Conservation (phyloP, 106 monocot genomes). For the Dactylorhiza incarnata region DNA sequence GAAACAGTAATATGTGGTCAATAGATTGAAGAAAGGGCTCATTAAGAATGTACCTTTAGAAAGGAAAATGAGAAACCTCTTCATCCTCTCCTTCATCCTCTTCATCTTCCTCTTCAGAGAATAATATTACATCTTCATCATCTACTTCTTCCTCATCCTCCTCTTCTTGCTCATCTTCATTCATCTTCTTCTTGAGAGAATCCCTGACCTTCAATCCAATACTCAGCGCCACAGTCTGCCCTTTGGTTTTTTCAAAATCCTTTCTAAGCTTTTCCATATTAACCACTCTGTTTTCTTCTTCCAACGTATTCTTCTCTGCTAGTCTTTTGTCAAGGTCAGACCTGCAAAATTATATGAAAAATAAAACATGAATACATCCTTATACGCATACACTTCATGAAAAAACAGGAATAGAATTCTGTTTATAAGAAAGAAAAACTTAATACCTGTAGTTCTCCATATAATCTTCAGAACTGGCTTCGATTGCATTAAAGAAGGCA, state of each 20-base stretch:
- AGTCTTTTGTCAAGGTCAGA: conserved; percentile 88
- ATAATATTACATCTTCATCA: conserved; percentile 14
- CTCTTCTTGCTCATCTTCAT: conserved; percentile 50
- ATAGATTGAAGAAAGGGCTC: not conserved
- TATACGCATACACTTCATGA: not conserved
- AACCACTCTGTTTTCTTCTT: conserved; percentile 51
- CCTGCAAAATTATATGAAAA: conserved; percentile 26
- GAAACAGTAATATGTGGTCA: not conserved
- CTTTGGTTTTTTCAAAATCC: conserved; percentile 86
- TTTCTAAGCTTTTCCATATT: conserved; percentile 74
- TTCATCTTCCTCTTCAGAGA: conserved; percentile 42
- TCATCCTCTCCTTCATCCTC: conserved; percentile 84
- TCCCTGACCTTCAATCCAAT: conserved; percentile 76
- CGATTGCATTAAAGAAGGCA: conserved; percentile 69
- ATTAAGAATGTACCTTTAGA: conserved; percentile 26
- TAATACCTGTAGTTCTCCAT: conserved; percentile 86
- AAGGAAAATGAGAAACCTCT: conserved; percentile 67
- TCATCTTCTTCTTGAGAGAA: conserved; percentile 18
- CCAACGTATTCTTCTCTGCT: conserved; percentile 75
- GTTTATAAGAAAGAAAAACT: not conserved
- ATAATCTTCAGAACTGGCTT: conserved; percentile 76
- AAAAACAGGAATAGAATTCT: not conserved
- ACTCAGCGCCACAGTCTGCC: conserved; percentile 77
- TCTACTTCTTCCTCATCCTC: conserved; percentile 54
- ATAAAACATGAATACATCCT: not conserved